A percentile compares a stretch with the other conserved stretches of the same genome.
Evolutionary conservation across 2,329 filamentous ascomycete species (phyloP).

Genomic region (Mycocentrospora acerina): DNA sequence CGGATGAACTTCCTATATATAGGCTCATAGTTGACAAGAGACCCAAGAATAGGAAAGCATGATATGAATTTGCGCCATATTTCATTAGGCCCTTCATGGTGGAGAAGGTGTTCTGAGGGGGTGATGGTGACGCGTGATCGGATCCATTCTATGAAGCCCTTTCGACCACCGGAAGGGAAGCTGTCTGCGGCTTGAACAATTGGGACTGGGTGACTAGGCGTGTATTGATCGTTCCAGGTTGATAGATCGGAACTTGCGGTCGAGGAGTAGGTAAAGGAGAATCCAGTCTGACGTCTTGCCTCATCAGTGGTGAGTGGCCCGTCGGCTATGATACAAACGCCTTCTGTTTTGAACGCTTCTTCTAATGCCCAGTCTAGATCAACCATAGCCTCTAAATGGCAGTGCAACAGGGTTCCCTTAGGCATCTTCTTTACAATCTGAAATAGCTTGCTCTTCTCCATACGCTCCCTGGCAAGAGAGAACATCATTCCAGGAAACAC

Average conservation of each 20-base stretch:
- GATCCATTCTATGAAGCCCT: conserved; percentile 77
- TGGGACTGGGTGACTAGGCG: conserved; percentile 59
- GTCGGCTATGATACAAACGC: conserved; percentile 69
- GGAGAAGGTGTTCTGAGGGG: conserved; percentile 69
- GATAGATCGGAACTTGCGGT: conserved; percentile 45
- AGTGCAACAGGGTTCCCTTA: conserved; percentile 83
- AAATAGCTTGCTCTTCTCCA: conserved; percentile 85
- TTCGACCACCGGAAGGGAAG: conserved; percentile 71
- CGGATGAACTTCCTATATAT: conserved; percentile 78
- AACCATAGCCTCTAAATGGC: conserved; percentile 88
- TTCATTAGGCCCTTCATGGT: conserved; percentile 79
- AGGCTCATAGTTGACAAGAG: conserved; percentile 84
- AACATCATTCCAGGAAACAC: conserved; percentile 94
- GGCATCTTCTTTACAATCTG: conserved; percentile 82
- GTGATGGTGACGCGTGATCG: conserved; percentile 72
- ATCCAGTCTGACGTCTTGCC: conserved; percentile 55
- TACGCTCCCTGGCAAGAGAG: conserved; percentile 76
- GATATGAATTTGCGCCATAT: conserved; percentile 81
- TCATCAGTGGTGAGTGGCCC: conserved; percentile 57
- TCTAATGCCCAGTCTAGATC: conserved; percentile 79
- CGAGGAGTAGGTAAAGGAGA: conserved; percentile 60
- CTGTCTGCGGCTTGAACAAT: conserved; percentile 65
- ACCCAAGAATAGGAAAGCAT: conserved; percentile 72
- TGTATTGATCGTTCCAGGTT: conserved; percentile 70
- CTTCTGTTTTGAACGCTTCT: conserved; percentile 68